phyloP scores from a whole-genome alignment of 495 filamentous ascomycete species.

The Chaetomium cochliodes region DNA sequence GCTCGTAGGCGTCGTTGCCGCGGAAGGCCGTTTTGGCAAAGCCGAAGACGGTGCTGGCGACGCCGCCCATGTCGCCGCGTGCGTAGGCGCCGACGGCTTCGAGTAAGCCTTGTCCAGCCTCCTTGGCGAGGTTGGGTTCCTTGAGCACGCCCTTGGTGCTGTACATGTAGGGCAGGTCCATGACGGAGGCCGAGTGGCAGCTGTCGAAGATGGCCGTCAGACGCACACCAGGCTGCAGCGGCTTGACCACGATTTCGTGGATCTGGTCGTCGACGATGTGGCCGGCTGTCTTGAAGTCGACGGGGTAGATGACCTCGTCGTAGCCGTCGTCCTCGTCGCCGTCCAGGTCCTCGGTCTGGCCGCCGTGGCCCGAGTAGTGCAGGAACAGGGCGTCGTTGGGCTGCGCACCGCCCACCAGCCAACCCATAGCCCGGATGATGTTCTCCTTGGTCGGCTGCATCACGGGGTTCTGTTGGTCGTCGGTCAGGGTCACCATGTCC shows the following conservation, averaged over 20 bases:
- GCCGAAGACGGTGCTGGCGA: constrained; percentile 68
- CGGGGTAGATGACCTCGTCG: constrained; percentile 96
- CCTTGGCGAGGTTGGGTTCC: constrained; percentile 94
- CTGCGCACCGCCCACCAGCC: constrained; percentile 47
- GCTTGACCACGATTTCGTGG: constrained; percentile 82
- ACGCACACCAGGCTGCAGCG: constrained; percentile 80
- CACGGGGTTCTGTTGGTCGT: constrained; percentile 46
- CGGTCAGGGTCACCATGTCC: constrained; percentile 54
- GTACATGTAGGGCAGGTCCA: constrained; percentile 97
- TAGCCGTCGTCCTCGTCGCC: constrained; percentile 90
- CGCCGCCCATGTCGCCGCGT: constrained; percentile 75
- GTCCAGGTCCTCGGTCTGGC: constrained; percentile 46
- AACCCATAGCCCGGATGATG: constrained; percentile 51
- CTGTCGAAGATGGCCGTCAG: constrained; percentile 97
- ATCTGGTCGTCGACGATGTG: constrained; percentile 98
- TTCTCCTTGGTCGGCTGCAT: constrained; percentile 49
- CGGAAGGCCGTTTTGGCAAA: constrained; percentile 86
- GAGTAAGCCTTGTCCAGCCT: constrained; percentile 87
- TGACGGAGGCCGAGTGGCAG: constrained; percentile 93
- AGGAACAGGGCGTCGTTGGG: constrained; percentile 53
- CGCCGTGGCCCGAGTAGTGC: constrained; percentile 59
- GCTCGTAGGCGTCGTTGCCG: constrained; percentile 81
- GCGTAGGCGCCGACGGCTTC: constrained; percentile 80
- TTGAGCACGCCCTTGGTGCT: constrained; percentile 93
- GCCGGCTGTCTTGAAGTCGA: constrained; percentile 82